Evolutionary conservation across 2,329 filamentous ascomycete genomes (phyloP), one percentile per base, ranked within the genome.

Genomic region (Diaporthe aspalathi): DNA sequence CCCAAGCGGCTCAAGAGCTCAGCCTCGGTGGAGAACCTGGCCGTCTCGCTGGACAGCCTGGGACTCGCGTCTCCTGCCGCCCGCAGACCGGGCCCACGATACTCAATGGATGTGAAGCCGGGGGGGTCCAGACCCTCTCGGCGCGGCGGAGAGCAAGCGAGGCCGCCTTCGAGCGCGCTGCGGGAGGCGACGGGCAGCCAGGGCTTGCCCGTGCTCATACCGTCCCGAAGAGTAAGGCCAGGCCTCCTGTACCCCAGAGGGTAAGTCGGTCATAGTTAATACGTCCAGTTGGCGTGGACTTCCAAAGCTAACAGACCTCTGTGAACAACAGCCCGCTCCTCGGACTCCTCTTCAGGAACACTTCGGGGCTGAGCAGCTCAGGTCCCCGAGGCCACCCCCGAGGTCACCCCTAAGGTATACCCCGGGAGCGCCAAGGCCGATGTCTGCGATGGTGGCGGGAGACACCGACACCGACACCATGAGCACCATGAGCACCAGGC

Each of bases 151-250:
- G 45, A 38, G 60, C 60, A 38, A 65, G 60, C 45, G 60, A 65
- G 43, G 45, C 60, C n/a, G 45, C 60, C n/a, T 50, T 65, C n/a
- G n/a, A 65, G 27, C 20, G 50, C n/a, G 60, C 47, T 38, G 43
- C 29, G 16, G 43, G 45, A 24, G 60, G n/a, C 12, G n/a, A 50
- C 2, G 45, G 45, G 45, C 60, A 65, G 43, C 12, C 14, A 5
- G 32, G n/a, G 60, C 60, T 65, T 5, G 29, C 43, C 29, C 60
- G 60, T 22, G 60, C 60, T 38, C 60, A 50, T 29, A 65, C 60
- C 20, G 29, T 65, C n/a, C 60, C 60, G 32, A 65, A 65, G 60
- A 65, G 60, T 45, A 65, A 49, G 60, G 27, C 60, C 29, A 29
- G 60, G n/a, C 8, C 45, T 49, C 45, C 60, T 50, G 45, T 38